These are phyloP conservation scores for Xylariaceae sp. DNA, from an alignment of 2,329 filamentous ascomycete genomes.

Conservation along the genomic window DNA sequence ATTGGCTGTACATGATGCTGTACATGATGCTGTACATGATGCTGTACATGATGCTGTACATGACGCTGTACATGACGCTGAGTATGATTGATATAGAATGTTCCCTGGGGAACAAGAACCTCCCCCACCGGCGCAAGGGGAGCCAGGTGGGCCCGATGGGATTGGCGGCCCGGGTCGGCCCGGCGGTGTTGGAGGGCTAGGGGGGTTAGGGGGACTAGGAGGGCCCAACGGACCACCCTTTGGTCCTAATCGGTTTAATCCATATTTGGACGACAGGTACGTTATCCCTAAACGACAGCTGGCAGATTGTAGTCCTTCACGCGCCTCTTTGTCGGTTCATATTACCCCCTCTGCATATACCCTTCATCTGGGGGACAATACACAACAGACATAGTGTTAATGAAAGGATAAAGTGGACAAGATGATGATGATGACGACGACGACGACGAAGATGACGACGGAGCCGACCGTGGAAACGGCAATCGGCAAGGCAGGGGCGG, in stretches of 20 bases:
- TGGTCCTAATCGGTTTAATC: background rate
- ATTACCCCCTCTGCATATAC: background rate
- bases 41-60: background rate
- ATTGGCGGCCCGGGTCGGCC: background rate
- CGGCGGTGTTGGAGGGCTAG: background rate
- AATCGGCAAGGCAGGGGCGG: background rate
- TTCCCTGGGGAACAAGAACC: background rate
- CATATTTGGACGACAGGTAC: background rate
- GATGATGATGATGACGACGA: background rate
- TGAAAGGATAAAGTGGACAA: background rate
- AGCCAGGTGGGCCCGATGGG: background rate
- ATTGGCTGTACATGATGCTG: no score
- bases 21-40: no score
- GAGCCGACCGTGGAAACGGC: background rate
- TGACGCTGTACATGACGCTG: background rate
- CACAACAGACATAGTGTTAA: background rate
- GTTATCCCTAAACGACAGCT: background rate
- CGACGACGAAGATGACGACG: background rate
- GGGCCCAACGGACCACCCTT: background rate
- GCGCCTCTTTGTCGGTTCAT: no score
- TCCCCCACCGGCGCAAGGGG: background rate
- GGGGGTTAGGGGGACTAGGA: background rate
- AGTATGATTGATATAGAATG: background rate
- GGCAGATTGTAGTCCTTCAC: background rate
- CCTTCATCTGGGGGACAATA: background rate